Evolutionary conservation across 305 asterid species (phyloP).

Genomic region (Fraxinus greggii): DNA sequence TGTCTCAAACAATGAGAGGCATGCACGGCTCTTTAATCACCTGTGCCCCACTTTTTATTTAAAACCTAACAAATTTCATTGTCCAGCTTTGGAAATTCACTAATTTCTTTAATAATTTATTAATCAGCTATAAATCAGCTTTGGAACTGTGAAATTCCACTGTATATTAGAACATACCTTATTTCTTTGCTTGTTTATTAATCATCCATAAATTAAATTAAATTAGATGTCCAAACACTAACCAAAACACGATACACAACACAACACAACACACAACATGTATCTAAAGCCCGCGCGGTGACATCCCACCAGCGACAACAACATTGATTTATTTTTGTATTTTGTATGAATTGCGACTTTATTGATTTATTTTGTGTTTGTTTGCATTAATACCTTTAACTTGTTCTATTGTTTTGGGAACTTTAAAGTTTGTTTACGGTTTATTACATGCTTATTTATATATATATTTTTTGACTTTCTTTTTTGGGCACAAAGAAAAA

Average conservation of each 20-base stretch:
- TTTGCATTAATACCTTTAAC: not conserved
- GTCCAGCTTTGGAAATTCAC: not conserved
- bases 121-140: not conserved
- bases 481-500: not conserved
- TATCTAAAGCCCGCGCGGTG: not conserved
- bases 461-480: not conserved
- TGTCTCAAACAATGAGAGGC: not conserved
- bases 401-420: not conserved
- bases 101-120: not conserved
- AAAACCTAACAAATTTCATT: not conserved
- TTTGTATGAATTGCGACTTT: not conserved
- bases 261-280: not conserved
- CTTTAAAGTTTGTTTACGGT: not conserved
- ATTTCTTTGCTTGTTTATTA: not conserved
- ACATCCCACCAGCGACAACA: not conserved
- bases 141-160: not conserved
- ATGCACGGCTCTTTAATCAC: not conserved
- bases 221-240: not conserved
- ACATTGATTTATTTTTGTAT: not conserved
- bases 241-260: not conserved
- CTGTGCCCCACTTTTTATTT: not conserved
- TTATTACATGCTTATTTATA: not conserved
- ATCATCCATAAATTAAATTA: not conserved
- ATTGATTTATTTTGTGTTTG: conserved; percentile 5
- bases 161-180: not conserved